Base-by-base conservation (phyloP, 225 moss, liverwort and hornwort genomes). In the Rhytidiadelphus loreus region DNA sequence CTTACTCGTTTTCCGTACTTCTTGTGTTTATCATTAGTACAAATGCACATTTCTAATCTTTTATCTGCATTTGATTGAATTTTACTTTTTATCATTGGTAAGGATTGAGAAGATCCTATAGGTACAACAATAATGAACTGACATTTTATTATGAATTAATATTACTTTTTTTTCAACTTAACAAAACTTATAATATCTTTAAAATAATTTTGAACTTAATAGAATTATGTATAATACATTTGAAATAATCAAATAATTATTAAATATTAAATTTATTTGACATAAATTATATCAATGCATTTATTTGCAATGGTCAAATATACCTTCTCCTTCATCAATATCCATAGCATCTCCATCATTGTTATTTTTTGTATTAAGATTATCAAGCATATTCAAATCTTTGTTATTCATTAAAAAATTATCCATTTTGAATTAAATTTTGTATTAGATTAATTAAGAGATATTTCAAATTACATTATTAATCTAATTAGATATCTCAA, bases 1-100 rank as follows among this genome's bases (percentile, higher is more conserved):
- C 89, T 91, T 52, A 91, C 86, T 83, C 73, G 37, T 86, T 91
- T 91, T 43, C 89, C 16, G 72, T 72, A 58, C 29, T 89, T 89
- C 12, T 43, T 57, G 37, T 10, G 4, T 73, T 70, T 86, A 41
- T 50, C 43, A 73, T 71, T 65, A 43, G 48, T 73, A 32, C 50
- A 41, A 65, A 89, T 86, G 57, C 18, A 58, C 13, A 13, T 63
- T 56, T 91, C 48, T 62, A 56, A 26, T 29, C 35, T 83, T 64
- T 83, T 80, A 2, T 20, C 7, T 9, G 64, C 4, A 44, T 46
- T 2, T 39, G 11, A 25, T 64, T 85, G 29, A 50, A 85, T 82
- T 66, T 37, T 16, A 39, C 7, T 70, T 78, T 71, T 57, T 11
- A 26, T 33, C 83, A 55, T 77, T 48, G 12, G 3, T 30, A 55